Conservation (phyloP, 306 rosid species). For the Quercus dentata region DNA sequence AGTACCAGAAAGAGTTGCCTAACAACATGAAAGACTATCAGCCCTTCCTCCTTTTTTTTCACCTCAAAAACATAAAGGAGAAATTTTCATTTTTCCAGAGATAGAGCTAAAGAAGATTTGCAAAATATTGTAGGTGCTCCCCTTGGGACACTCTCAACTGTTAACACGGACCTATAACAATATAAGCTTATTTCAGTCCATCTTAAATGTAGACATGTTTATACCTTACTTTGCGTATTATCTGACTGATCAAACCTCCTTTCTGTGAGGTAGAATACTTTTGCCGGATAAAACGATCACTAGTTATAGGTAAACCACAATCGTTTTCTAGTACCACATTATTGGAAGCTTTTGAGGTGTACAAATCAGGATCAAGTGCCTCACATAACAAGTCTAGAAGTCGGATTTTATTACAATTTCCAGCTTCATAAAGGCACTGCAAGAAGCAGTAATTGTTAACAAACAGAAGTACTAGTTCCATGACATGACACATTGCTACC, state of each 20-base stretch:
- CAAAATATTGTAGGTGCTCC: neutral
- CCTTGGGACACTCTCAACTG: neutral
- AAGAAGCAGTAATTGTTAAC: conserved; percentile 16
- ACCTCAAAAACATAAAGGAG: neutral
- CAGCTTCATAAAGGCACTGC: conserved; percentile 91
- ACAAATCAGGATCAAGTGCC: conserved; percentile 64
- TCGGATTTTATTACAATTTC: conserved; percentile 52
- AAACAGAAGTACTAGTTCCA: conserved; percentile 18
- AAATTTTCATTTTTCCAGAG: neutral
- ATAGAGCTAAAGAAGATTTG: neutral
- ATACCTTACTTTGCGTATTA: conserved; percentile 67
- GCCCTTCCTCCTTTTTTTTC: neutral
- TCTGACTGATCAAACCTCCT: conserved; percentile 50
- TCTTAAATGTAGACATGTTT: conserved; percentile 6
- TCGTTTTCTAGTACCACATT: conserved; percentile 32
- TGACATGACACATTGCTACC: conserved; percentile 12
- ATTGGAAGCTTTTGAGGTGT: conserved; percentile 36
- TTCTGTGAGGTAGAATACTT: conserved; percentile 38
- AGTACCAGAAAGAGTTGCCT: neutral
- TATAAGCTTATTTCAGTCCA: conserved; percentile 1
- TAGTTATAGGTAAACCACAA: conserved; percentile 34
- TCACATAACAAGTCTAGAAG: conserved; percentile 82
- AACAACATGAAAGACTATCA: neutral
- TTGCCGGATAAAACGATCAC: conserved; percentile 34
- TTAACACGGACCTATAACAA: neutral